phyloP scores from a whole-genome alignment of 371 early-diverging fungal species.

The Rhizopus arrhizus region DNA sequence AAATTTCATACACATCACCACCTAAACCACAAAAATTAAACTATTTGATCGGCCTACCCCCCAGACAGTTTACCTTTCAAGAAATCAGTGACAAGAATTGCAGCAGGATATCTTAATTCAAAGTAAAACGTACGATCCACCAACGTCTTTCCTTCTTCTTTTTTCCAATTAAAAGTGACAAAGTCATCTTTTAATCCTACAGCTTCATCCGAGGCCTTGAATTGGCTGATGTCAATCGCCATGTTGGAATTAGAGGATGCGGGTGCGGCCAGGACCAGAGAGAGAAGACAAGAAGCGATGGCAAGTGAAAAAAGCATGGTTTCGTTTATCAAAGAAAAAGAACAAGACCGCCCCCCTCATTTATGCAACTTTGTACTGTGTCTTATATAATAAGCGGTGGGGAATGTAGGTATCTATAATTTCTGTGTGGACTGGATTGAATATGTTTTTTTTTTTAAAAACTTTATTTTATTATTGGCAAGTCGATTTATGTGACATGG shows the following conservation, averaged over 20 bases:
- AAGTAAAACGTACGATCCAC: conserved; percentile 35
- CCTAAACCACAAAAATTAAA: conserved; percentile 11
- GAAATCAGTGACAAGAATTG: conserved; percentile 37
- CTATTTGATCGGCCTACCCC: neutral
- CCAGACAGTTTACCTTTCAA: conserved; percentile 25
- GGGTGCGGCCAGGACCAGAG: conserved; percentile 29
- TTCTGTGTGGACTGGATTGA: conserved; percentile 11
- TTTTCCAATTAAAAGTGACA: conserved; percentile 35
- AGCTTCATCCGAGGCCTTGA: neutral
- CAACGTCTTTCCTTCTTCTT: conserved; percentile 6
- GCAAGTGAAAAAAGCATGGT: conserved; percentile 40
- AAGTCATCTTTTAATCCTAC: conserved; percentile 27
- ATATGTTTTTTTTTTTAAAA: conserved; percentile 1
- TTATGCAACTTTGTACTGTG: neutral
- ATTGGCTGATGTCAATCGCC: conserved; percentile 16
- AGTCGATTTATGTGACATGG: conserved; percentile 5
- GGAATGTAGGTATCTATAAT: conserved; percentile 1
- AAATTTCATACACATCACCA: conserved; percentile 36
- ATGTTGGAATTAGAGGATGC: conserved; percentile 28
- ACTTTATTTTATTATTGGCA: neutral
- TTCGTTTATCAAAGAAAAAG: neutral
- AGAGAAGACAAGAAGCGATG: conserved; percentile 28
- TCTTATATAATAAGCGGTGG: neutral
- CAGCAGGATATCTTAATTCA: conserved; percentile 31
- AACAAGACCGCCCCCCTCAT: neutral